Evolutionary conservation across 1,139 yeast species (phyloP).

Genomic region (Suhomyces choctaworum): DNA sequence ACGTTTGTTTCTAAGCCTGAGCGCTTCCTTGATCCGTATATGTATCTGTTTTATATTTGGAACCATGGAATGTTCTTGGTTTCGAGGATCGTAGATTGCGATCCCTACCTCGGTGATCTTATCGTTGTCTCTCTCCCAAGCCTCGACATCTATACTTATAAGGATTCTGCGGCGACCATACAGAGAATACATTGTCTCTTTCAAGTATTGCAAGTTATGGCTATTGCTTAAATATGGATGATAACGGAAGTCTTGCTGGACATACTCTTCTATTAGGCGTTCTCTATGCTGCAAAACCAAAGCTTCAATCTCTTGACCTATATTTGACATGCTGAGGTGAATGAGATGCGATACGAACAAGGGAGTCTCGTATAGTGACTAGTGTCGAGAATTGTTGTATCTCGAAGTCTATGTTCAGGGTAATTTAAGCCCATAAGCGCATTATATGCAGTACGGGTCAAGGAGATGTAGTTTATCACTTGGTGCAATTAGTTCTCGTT

Average conservation of each 20-base stretch:
- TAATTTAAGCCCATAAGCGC: too few species aligned
- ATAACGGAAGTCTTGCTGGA: background rate
- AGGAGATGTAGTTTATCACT: too few species aligned
- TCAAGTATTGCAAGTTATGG: constrained; percentile 20
- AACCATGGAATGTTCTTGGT: constrained; percentile 35
- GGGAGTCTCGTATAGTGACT: too few species aligned
- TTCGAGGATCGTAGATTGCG: constrained; percentile 62
- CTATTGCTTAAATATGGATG: constrained; percentile 6
- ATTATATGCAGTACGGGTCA: too few species aligned
- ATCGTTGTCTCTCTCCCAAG: constrained; percentile 51
- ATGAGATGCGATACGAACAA: too few species aligned
- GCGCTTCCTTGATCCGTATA: constrained; percentile 54
- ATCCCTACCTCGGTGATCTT: constrained; percentile 68
- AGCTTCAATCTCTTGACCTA: too few species aligned
- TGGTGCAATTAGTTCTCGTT: too few species aligned
- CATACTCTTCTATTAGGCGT: constrained; percentile 2
- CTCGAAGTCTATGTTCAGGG: too few species aligned
- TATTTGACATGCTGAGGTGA: too few species aligned
- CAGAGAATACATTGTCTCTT: constrained; percentile 27
- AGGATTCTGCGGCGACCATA: constrained; percentile 38
- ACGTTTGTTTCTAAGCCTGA: constrained; percentile 49
- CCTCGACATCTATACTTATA: constrained; percentile 65
- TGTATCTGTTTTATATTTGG: constrained; percentile 56
- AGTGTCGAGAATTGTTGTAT: too few species aligned
- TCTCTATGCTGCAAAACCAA: too few species aligned